Percentiles rank a stretch among this genome's conserved stretches.
These are phyloP conservation scores for Penicillium verrucosum DNA, from an alignment of 2,329 filamentous ascomycete species.

Conservation along the genomic window DNA sequence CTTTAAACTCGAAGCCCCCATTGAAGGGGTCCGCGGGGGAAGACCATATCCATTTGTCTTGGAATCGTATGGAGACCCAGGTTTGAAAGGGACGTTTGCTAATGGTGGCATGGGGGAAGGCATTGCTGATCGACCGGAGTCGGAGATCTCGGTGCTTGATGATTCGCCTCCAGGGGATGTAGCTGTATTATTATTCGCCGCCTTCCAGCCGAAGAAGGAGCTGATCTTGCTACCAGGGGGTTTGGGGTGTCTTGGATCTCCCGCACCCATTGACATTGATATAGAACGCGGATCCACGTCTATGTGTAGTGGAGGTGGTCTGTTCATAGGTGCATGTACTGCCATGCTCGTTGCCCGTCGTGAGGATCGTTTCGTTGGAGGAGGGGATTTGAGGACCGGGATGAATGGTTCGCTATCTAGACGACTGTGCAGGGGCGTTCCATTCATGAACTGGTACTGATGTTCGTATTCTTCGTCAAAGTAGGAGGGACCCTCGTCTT, in stretches of 20 bases:
- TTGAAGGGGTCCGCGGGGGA: conserved; percentile 38
- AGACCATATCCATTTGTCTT: conserved; percentile 52
- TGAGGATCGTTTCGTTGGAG: conserved; percentile 41
- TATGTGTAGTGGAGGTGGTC: conserved; percentile 45
- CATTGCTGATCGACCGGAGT: conserved; percentile 56
- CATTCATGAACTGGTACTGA: conserved; percentile 38
- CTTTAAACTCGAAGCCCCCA: conserved; percentile 46
- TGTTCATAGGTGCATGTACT: conserved; percentile 40
- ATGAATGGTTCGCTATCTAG: conserved; percentile 45
- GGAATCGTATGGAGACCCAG: conserved; percentile 50
- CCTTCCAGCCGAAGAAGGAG: conserved; percentile 67
- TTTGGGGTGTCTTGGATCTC: conserved; percentile 44
- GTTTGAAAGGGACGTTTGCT: conserved; percentile 33
- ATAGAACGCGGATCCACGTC: conserved; percentile 39
- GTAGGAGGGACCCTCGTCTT: conserved; percentile 24
- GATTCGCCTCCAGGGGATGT: conserved; percentile 56
- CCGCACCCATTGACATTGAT: conserved; percentile 35
- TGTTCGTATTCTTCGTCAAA: conserved; percentile 27
- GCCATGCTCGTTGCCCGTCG: conserved; percentile 44
- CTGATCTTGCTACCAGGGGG: conserved; percentile 58
- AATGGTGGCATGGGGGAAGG: conserved; percentile 52
- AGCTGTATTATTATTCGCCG: conserved; percentile 27
- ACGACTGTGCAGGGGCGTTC: conserved; percentile 38
- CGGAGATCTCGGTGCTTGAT: conserved; percentile 62
- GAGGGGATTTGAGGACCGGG: conserved; percentile 70